Evolutionary conservation across 768 basidiomycete genomes (phyloP).

Genomic region (Phanerodontia chrysosporium): DNA sequence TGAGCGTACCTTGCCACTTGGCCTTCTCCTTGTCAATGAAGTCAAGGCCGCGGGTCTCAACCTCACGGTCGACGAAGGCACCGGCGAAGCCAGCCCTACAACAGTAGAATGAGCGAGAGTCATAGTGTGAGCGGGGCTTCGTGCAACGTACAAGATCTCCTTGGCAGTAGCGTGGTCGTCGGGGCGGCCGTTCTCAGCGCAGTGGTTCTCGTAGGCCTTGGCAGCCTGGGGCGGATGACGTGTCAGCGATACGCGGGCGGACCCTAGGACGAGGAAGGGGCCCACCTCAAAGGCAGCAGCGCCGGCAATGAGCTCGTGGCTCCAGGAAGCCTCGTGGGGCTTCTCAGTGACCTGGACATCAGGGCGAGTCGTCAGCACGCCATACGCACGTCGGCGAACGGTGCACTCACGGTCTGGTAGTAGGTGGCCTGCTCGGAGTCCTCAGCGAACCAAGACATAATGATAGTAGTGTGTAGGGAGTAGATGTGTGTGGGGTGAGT

Average conservation of each 20-base stretch:
- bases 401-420: slow-evolving; percentile 34
- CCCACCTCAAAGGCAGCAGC: slow-evolving; percentile 56
- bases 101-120: neutral
- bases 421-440: slow-evolving; percentile 39
- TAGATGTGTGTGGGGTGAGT: slow-evolving; percentile 5
- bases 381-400: neutral
- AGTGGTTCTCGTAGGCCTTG: slow-evolving; percentile 60
- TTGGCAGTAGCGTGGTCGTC: slow-evolving; percentile 50
- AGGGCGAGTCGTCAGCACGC: neutral
- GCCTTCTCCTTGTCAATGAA: slow-evolving; percentile 40
- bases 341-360: slow-evolving; percentile 1
- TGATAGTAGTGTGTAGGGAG: slow-evolving; percentile 17
- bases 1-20: slow-evolving; percentile 31
- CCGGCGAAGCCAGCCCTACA: slow-evolving; percentile 50
- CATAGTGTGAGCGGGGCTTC: neutral
- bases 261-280: neutral
- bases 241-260: neutral
- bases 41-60: slow-evolving; percentile 49
- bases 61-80: slow-evolving; percentile 46
- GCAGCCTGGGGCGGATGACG: slow-evolving; percentile 32
- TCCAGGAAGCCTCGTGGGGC: slow-evolving; percentile 52
- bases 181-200: slow-evolving; percentile 43
- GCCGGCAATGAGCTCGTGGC: slow-evolving; percentile 64
- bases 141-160: slow-evolving; percentile 39
- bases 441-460: slow-evolving; percentile 40